Conservation (phyloP, 352 stramenopile species). For the Pythium oligandrum region DNA sequence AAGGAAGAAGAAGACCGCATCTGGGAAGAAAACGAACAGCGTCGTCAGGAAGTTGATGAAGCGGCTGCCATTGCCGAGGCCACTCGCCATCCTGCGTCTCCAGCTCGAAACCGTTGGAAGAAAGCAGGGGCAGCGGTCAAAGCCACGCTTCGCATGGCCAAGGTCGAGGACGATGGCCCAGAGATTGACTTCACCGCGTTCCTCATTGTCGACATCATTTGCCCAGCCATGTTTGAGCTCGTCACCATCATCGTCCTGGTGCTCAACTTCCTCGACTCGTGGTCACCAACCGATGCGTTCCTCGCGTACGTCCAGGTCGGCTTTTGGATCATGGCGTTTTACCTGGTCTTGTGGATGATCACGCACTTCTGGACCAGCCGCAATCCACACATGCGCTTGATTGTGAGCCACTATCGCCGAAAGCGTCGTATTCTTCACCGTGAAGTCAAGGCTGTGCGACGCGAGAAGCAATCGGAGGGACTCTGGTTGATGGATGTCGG, state of each 20-base stretch:
- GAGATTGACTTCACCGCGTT: slow-evolving; percentile 72
- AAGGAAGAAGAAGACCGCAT: slow-evolving; percentile 55
- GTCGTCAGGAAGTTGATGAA: slow-evolving; percentile 8
- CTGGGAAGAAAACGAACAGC: slow-evolving; percentile 23
- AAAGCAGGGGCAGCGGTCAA: slow-evolving; percentile 44
- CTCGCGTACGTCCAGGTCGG: slow-evolving; percentile 65
- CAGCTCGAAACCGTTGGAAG: slow-evolving; percentile 43
- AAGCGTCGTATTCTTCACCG: slow-evolving; percentile 46
- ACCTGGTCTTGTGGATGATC: slow-evolving; percentile 65
- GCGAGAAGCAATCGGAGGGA: slow-evolving; percentile 58
- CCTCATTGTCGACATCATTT: slow-evolving; percentile 69
- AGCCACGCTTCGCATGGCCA: slow-evolving; percentile 53
- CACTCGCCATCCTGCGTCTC: slow-evolving; percentile 10
- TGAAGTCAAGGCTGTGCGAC: slow-evolving; percentile 41
- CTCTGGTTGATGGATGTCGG: slow-evolving; percentile 73
- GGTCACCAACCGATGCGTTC: slow-evolving; percentile 60
- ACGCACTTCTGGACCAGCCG: slow-evolving; percentile 78
- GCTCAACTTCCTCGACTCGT: slow-evolving; percentile 42
- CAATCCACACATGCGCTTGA: slow-evolving; percentile 68
- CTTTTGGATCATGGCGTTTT: slow-evolving; percentile 53
- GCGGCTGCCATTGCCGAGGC: neutral
- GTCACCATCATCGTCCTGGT: slow-evolving; percentile 44
- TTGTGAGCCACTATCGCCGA: slow-evolving; percentile 76
- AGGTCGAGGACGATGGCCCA: slow-evolving; percentile 48
- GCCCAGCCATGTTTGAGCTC: slow-evolving; percentile 66